These are phyloP conservation scores for Ophiorrhiza pumila DNA, from an alignment of 257 asterid species.

Conservation along the genomic window DNA sequence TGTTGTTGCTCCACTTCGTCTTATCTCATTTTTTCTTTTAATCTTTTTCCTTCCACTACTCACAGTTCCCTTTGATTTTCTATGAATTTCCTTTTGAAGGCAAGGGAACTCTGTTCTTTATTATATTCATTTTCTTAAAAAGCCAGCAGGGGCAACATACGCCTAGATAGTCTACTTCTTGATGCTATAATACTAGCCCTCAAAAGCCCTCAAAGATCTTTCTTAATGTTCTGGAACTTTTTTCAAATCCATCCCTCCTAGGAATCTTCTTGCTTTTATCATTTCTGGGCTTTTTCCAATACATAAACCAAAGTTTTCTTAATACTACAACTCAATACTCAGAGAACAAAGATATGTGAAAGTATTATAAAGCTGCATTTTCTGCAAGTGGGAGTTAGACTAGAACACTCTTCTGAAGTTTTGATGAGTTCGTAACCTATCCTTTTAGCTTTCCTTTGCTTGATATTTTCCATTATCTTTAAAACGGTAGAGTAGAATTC, in stretches of 20 bases:
- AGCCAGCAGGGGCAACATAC: background rate
- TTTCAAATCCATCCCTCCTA: background rate
- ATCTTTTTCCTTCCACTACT: background rate
- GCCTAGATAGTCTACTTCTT: background rate
- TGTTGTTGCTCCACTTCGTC: background rate
- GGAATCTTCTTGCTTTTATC: conserved; percentile 3
- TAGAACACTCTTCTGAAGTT: background rate
- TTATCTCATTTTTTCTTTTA: conserved; percentile 7
- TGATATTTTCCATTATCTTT: background rate
- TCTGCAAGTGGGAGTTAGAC: background rate
- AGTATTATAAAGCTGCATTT: background rate
- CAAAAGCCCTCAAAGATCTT: too few species aligned
- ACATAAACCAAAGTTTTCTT: background rate
- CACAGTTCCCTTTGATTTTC: background rate
- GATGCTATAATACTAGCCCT: background rate
- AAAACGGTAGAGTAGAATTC: background rate
- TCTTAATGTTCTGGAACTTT: background rate
- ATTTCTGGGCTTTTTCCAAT: background rate
- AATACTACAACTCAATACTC: background rate
- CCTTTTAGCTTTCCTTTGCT: background rate
- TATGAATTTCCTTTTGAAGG: background rate
- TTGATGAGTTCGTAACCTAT: background rate
- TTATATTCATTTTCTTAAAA: background rate
- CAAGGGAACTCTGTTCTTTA: background rate
- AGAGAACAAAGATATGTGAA: background rate